Evolutionary conservation across 805 yeast species (phyloP).

Genomic region (Jamesozyma hellenica): DNA sequence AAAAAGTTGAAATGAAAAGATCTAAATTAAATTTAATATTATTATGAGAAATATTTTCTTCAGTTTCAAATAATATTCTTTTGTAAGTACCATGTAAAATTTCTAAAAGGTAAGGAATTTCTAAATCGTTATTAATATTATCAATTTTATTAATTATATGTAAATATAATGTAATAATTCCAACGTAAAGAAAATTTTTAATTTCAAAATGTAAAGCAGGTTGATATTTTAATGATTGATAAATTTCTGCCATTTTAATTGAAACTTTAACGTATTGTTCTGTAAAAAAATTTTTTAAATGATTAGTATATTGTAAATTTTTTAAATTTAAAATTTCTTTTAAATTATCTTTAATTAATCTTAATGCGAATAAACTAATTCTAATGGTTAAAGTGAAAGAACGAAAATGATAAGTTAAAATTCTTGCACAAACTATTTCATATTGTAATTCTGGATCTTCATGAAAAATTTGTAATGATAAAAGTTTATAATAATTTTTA

Average conservation of each 20-base stretch:
- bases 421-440: conserved; percentile 6
- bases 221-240: conserved; percentile 12
- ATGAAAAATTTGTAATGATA: conserved; percentile 2
- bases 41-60: conserved; percentile 10
- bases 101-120: conserved; percentile 5
- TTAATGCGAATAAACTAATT: conserved; percentile 8
- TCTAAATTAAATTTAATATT: conserved; percentile 22
- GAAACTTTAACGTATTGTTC: conserved; percentile 4
- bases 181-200: conserved; percentile 9
- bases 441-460: conserved; percentile 4
- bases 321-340: background rate
- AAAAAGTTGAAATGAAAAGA: conserved; percentile 14
- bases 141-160: conserved; percentile 6
- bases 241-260: conserved; percentile 14
- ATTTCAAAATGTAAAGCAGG: conserved; percentile 13
- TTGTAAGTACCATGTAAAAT: conserved; percentile 4
- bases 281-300: conserved; percentile 2
- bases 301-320: background rate
- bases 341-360: conserved; percentile 12
- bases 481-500: conserved; percentile 6
- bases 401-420: conserved; percentile 8
- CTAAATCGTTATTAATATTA: conserved; percentile 3
- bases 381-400: conserved; percentile 5
- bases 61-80: conserved; percentile 5
- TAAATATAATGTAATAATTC: conserved; percentile 8